Conservation (phyloP, 306 rosid genomes). For the Phaseolus lunatus region DNA sequence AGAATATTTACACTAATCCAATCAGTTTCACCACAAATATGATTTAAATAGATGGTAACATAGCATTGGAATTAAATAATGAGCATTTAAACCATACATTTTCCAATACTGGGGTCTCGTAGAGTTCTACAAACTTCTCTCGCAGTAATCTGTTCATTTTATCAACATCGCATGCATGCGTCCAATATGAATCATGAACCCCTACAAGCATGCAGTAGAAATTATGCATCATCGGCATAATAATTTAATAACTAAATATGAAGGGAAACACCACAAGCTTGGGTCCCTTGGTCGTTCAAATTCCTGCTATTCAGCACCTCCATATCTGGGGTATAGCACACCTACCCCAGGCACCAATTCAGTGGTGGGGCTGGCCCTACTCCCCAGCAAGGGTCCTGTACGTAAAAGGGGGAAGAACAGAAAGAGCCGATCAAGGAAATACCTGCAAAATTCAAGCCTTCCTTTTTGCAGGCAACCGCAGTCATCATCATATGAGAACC, state of each 20-base stretch:
- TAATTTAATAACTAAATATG: slow-evolving; percentile 3
- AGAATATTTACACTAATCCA: slow-evolving; percentile 15
- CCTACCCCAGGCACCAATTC: slow-evolving; percentile 6
- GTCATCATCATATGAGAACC: slow-evolving; percentile 99
- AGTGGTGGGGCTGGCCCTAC: neutral
- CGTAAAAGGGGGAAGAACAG: neutral
- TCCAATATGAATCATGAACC: slow-evolving; percentile 99
- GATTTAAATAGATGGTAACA: slow-evolving; percentile 6
- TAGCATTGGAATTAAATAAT: slow-evolving; percentile 32
- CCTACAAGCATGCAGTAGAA: slow-evolving; percentile 60
- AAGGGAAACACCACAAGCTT: slow-evolving; percentile 25
- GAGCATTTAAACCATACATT: slow-evolving; percentile 56
- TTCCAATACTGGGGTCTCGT: slow-evolving; percentile 84
- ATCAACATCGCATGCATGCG: slow-evolving; percentile 94
- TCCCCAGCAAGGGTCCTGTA: slow-evolving; percentile 2
- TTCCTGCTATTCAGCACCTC: neutral
- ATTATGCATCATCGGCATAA: slow-evolving; percentile 12
- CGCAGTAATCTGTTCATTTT: slow-evolving; percentile 78
- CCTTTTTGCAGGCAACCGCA: slow-evolving; percentile 86
- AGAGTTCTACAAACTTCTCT: slow-evolving; percentile 87
- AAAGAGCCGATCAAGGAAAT: slow-evolving; percentile 39
- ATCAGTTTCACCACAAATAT: slow-evolving; percentile 16
- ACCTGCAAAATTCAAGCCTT: slow-evolving; percentile 93
- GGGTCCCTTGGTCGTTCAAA: neutral
- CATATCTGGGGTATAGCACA: neutral